A percentile compares a stretch with the other conserved stretches of the same genome.
Evolutionary conservation across 192 early-diverging fungal species (phyloP).

Genomic region (Umbelopsis isabellina): DNA sequence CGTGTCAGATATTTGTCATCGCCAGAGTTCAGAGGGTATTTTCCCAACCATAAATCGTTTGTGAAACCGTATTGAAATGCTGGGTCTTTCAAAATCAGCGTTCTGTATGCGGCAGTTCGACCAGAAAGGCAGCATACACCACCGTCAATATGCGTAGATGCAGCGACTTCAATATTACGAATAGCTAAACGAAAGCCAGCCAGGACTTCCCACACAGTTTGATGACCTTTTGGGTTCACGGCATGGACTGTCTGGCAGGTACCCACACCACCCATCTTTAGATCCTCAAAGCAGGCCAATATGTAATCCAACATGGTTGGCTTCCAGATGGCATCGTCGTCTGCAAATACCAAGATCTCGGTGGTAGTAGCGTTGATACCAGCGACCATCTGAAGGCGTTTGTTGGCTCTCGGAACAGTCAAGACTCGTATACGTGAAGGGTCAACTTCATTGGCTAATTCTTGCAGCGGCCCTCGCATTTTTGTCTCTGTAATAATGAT

Average conservation of each 20-base stretch:
- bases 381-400: slow-evolving; percentile 60
- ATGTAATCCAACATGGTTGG: slow-evolving; percentile 57
- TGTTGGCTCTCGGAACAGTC: slow-evolving; percentile 51
- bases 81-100: slow-evolving; percentile 61
- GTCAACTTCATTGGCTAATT: slow-evolving; percentile 50
- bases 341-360: slow-evolving; percentile 58
- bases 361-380: slow-evolving; percentile 58
- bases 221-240: slow-evolving; percentile 40
- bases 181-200: slow-evolving; percentile 61
- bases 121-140: slow-evolving; percentile 67
- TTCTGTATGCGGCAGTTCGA: slow-evolving; percentile 63
- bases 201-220: slow-evolving; percentile 65
- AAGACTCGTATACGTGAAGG: slow-evolving; percentile 49
- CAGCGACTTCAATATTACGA: slow-evolving; percentile 64
- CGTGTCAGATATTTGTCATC: slow-evolving; percentile 68
- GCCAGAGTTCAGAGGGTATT: slow-evolving; percentile 62
- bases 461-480: slow-evolving; percentile 45
- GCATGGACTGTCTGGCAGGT: slow-evolving; percentile 57
- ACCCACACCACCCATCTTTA: slow-evolving; percentile 60
- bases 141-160: slow-evolving; percentile 65
- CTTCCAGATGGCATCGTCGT: slow-evolving; percentile 64
- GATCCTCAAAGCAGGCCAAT: slow-evolving; percentile 63
- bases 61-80: slow-evolving; percentile 62
- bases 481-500: slow-evolving; percentile 56
- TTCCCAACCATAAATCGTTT: slow-evolving; percentile 58